Conservation (phyloP, 2,329 filamentous ascomycete genomes). For the Pseudogymnoascus pannorum region DNA sequence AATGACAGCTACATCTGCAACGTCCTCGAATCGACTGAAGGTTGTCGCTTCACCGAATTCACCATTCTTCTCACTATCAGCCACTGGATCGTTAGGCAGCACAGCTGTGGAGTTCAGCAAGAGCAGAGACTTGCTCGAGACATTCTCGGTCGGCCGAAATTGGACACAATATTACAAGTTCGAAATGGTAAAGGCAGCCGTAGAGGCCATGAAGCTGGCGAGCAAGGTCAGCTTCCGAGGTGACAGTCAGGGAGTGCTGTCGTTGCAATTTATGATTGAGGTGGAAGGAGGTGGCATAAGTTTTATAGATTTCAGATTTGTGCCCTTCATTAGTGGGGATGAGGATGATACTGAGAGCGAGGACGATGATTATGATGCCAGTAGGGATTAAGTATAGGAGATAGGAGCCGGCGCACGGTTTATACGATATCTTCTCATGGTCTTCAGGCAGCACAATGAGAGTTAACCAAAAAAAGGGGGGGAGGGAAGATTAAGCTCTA, state of each 20-base stretch:
- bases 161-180: slow-evolving; percentile 78
- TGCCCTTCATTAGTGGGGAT: slow-evolving; percentile 61
- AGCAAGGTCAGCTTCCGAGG: slow-evolving; percentile 88
- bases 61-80: slow-evolving; percentile 64
- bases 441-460: not conserved
- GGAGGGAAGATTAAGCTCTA: not conserved
- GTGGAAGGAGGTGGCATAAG: slow-evolving; percentile 61
- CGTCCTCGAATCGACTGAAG: slow-evolving; percentile 65
- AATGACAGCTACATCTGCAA: slow-evolving; percentile 34
- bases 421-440: not conserved
- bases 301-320: slow-evolving; percentile 78
- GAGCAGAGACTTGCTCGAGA: slow-evolving; percentile 64
- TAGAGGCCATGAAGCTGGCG: slow-evolving; percentile 85
- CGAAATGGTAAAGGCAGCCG: slow-evolving; percentile 73
- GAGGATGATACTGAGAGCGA: slow-evolving; percentile 34
- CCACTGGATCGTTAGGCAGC: slow-evolving; percentile 50
- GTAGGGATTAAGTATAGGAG: not conserved
- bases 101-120: slow-evolving; percentile 61
- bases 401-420: not conserved
- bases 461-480: not conserved
- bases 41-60: slow-evolving; percentile 52
- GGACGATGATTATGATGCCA: not conserved
- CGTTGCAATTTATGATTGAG: slow-evolving; percentile 94
- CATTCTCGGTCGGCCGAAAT: slow-evolving; percentile 55
- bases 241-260: slow-evolving; percentile 83